Evolutionary conservation across 2,329 filamentous ascomycete species (phyloP).

Genomic region (Coniosporium tulheliwenetii): DNA sequence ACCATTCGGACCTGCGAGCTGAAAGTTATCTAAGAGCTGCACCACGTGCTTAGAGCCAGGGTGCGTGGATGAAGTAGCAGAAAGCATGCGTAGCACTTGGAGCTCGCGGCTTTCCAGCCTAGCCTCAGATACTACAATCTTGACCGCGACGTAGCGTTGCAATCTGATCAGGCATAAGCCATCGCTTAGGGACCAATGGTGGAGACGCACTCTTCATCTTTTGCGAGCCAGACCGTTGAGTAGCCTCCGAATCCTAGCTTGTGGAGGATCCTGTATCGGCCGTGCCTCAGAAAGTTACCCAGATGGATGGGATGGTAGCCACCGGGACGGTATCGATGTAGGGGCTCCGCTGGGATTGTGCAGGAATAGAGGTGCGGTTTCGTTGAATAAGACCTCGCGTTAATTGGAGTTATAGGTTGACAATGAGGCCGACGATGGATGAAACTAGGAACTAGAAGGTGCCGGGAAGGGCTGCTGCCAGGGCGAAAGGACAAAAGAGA

Average conservation of each 20-base stretch:
- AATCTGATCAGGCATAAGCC: neutral
- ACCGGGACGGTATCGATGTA: constrained; percentile 10
- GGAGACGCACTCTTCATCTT: constrained; percentile 9
- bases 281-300: constrained; percentile 12
- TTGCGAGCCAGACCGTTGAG: constrained; percentile 20
- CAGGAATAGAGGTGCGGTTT: constrained; percentile 1
- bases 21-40: constrained; percentile 20
- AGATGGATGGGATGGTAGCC: constrained; percentile 19
- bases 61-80: constrained; percentile 3
- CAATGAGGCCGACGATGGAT: too few relatives aligned
- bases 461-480: too few relatives aligned
- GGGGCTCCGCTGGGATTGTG: constrained; percentile 7
- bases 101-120: constrained; percentile 5
- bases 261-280: constrained; percentile 19
- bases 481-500: too few relatives aligned
- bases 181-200: neutral
- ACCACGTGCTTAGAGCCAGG: constrained; percentile 15
- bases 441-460: too few relatives aligned
- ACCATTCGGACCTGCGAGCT: constrained; percentile 27
- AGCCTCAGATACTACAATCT: constrained; percentile 7
- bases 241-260: constrained; percentile 22
- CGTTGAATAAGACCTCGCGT: neutral
- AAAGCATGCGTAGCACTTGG: constrained; percentile 6
- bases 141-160: constrained; percentile 10
- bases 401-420: too few relatives aligned